Evolutionary conservation across 192 early-diverging fungal genomes (phyloP), one percentile per base, ranked within the genome.

Genomic region (Backusella morwellensis): DNA sequence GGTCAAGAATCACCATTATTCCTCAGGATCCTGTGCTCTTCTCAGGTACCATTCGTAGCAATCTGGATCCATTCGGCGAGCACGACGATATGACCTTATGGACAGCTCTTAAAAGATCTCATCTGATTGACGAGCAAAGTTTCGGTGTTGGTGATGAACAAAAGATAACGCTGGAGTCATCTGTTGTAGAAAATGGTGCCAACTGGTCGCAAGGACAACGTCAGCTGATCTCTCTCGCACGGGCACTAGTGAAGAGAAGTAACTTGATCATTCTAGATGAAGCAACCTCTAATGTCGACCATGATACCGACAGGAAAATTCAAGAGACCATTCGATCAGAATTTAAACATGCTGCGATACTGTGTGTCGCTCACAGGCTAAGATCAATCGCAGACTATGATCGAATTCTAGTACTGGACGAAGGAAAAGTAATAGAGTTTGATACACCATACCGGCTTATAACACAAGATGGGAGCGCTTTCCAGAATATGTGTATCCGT

Each of bases 11-110:
- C 75, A 87, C 92, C 4, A 92, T 98, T 40, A 97, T 98, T 68
- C 96, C 97, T 19, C 97, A 98, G 76, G 92, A 95, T 12, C 89
- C 95, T 3, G 88, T 88, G 1, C 66, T 94, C 9, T 88, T 95
- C 41, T 77, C 84, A 0, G 87, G 91, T 86, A 52, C 78, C 4
- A 52, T 80, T 11, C 66, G 78, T 32, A 35, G 34, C 36, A 98
- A 98, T 85, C 79, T 97, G 36, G 96, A 97, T 80, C 97, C 44
- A 47, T 47, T 47, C 19, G 44, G 44, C 8, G 44, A 96, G 2
- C 90, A 92, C 74, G 78, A 83, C 66, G 66, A 76, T 7, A 82
- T 84, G 38, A 78, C 78, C 19, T 92, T 87, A 88, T 68, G 78
- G 12, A 91, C 90, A 0, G 81, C 97, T 9, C 84, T 88, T 19